These are phyloP conservation scores for Arthrobotrys entomopaga DNA, from an alignment of 2,329 filamentous ascomycete genomes.

Conservation along the genomic window DNA sequence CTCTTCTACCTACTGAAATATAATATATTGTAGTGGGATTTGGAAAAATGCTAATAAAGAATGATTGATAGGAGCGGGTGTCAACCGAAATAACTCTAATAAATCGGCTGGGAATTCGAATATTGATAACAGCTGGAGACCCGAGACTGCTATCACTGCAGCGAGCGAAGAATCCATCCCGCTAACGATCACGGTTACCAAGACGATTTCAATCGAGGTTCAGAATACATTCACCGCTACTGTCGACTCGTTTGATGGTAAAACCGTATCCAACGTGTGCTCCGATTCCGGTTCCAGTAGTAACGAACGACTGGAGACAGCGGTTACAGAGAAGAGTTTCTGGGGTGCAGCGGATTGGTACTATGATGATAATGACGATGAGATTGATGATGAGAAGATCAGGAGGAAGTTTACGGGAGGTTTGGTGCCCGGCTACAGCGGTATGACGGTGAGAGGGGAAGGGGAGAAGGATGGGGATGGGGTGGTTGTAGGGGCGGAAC, in stretches of 20 bases:
- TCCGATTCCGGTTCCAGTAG: not conserved
- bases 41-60: slow-evolving; percentile 8
- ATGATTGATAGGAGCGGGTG: not conserved
- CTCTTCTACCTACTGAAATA: not conserved
- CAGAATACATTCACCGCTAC: slow-evolving; percentile 13
- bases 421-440: not conserved
- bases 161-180: slow-evolving; percentile 31
- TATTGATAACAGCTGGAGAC: slow-evolving; percentile 4
- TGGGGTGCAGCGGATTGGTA: slow-evolving; percentile 3
- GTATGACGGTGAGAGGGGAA: not conserved
- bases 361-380: slow-evolving; percentile 3
- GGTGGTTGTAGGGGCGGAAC: slow-evolving; percentile 24
- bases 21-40: not conserved
- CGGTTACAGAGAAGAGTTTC: slow-evolving; percentile 25
- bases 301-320: slow-evolving; percentile 15
- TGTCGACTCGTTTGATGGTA: slow-evolving; percentile 28
- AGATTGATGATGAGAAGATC: slow-evolving; percentile 18
- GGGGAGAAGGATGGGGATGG: slow-evolving; percentile 2
- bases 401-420: slow-evolving; percentile 9
- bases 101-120: not conserved
- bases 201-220: slow-evolving; percentile 35
- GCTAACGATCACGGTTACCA: slow-evolving; percentile 43
- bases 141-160: slow-evolving; percentile 18
- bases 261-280: slow-evolving; percentile 20
- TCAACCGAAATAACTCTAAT: not conserved